Evolutionary conservation across 1,139 yeast species (phyloP).

Genomic region (Tardiomyces digboiensis): DNA sequence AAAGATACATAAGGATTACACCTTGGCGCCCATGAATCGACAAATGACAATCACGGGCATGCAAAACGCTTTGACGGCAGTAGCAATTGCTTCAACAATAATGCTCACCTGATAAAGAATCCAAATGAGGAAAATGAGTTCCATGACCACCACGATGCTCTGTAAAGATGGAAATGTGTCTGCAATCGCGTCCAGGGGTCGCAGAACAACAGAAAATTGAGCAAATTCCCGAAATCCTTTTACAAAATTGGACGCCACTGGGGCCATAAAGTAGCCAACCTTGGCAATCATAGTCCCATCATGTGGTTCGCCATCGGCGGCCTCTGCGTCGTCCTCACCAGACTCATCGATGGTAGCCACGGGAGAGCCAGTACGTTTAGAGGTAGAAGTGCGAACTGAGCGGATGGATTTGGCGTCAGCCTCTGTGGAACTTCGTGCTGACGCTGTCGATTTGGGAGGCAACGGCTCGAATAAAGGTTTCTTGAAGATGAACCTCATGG

Average conservation of each 20-base stretch:
- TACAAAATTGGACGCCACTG: conserved; percentile 7
- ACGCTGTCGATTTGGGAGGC: background rate
- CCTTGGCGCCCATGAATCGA: conserved; percentile 9
- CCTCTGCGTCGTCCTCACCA: conserved; percentile 1
- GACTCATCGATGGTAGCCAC: conserved; percentile 1
- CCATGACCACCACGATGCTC: conserved; percentile 19
- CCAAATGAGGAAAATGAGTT: conserved; percentile 23
- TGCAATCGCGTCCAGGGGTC: conserved; percentile 21
- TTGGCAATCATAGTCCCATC: background rate
- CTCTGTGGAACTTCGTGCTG: background rate
- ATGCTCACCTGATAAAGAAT: conserved; percentile 23
- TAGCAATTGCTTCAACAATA: conserved; percentile 20
- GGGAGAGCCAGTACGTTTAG: background rate
- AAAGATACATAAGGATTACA: conserved; percentile 1
- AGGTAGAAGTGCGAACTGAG: background rate
- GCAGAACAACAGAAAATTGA: conserved; percentile 16
- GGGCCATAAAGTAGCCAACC: conserved; percentile 1
- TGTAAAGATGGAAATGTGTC: conserved; percentile 19
- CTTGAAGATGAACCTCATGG: conserved; percentile 13
- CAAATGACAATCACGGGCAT: conserved; percentile 24
- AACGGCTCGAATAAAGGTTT: conserved; percentile 2
- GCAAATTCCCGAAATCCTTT: conserved; percentile 16
- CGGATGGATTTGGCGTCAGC: background rate
- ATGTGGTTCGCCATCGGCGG: background rate
- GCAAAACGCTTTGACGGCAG: conserved; percentile 21